Base-by-base conservation (phyloP, 306 rosid species). In the Vigna radiata region DNA sequence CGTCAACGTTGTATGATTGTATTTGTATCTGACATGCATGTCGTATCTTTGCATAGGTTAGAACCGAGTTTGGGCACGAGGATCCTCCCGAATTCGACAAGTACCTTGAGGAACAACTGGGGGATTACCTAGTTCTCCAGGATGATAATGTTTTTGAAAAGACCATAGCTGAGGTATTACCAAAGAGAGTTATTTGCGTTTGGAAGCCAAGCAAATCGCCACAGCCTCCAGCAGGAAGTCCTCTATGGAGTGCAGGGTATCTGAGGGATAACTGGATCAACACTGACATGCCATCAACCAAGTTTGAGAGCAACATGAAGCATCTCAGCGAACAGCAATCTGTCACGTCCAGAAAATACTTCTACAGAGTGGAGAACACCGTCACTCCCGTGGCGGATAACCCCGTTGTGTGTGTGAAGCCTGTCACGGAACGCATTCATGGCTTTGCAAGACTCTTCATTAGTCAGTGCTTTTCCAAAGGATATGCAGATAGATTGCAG, bases 291-390 rank as follows among this genome's bases (percentile, higher is more conserved):
- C 98, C 98, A 46, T 86, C 91, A 23, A 95, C 97, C 0, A 95
- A 95, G 41, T 95, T 95, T 29, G 98, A 95, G 3, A 84, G 97
- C 56, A 95, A 95, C 41, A 8, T 92, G 86, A 88, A 92, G 86
- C 39, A 78, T 84, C 67, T 95, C 87, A 83, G 92, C 3, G 88
- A 90, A 69, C 98, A 95, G 52, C 79, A 88, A 14, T 73, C 88
- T 13, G 91, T 81, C 21, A 3, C 78, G 16, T 78, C 88, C 0
- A 87, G 98, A 80, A 92, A 92, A 50, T 95, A 77, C 85, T 92
- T 95, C 41, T 95, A 95, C 49, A 89, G 97, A 53, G 99, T 95
- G 77, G 99, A 95, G 90, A 95, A 92, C 62, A 95, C 97, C 1
- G 96, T 83, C 63, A 95, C 99, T 0, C 97, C 97, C 0, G 88